Evolutionary conservation across 805 yeast species (phyloP).

Genomic region (Nakazawaea pomicola): DNA sequence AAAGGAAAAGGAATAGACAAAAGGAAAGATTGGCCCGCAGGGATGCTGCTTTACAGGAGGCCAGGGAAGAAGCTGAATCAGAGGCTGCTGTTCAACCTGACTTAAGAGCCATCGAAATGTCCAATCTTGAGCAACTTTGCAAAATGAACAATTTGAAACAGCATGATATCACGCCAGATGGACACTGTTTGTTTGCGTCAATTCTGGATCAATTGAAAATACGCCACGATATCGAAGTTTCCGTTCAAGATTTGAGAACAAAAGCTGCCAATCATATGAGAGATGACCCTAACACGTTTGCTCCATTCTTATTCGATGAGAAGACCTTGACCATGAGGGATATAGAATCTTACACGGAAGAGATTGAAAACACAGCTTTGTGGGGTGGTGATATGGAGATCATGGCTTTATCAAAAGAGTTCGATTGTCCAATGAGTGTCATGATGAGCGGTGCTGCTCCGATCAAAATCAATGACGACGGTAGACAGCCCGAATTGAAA

Average conservation of each 20-base stretch:
- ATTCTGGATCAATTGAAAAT: conserved; percentile 67
- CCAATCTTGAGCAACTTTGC: conserved; percentile 54
- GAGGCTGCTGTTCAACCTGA: conserved; percentile 71
- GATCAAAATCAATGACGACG: conserved; percentile 56
- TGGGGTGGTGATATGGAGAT: conserved; percentile 98
- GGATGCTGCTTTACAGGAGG: conserved; percentile 58
- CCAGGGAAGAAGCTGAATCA: conserved; percentile 59
- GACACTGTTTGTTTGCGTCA: conserved; percentile 89
- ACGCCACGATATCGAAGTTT: conserved; percentile 39
- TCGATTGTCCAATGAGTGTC: conserved; percentile 68
- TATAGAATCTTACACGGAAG: conserved; percentile 61
- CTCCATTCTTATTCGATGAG: conserved; percentile 83
- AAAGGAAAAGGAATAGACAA: conserved; percentile 68
- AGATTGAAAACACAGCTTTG: conserved; percentile 70
- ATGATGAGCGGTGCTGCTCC: conserved; percentile 74
- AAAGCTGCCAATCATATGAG: conserved; percentile 65
- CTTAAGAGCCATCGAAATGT: conserved; percentile 65
- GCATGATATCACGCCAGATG: conserved; percentile 81
- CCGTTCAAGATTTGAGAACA: conserved; percentile 53
- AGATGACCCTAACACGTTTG: conserved; percentile 59
- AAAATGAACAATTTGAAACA: conserved; percentile 42
- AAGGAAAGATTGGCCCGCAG: conserved; percentile 78
- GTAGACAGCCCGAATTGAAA: conserved; percentile 48
- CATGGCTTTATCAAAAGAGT: conserved; percentile 70
- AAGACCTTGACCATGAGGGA: conserved; percentile 58